Conservation (phyloP, 768 basidiomycete species). For the Lepiota subincarnata region DNA sequence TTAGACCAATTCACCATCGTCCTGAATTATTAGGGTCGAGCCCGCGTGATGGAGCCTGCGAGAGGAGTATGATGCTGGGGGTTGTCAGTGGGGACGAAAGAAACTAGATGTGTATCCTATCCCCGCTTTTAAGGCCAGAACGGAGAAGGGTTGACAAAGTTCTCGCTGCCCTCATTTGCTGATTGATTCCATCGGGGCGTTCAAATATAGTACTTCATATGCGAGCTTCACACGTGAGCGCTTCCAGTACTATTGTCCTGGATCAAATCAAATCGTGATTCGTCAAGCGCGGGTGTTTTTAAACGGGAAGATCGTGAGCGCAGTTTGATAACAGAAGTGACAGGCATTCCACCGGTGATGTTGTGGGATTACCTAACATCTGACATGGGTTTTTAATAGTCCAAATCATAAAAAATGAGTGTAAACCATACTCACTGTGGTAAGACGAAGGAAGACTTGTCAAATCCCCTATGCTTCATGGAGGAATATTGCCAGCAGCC, state of each 20-base stretch:
- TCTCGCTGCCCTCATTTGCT: neutral
- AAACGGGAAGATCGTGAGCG: neutral
- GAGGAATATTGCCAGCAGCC: neutral
- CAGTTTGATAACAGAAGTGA: neutral
- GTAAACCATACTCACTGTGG: neutral
- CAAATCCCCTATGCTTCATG: neutral
- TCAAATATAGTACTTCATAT: neutral
- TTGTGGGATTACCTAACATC: constrained; percentile 1
- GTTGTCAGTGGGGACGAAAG: constrained; percentile 4
- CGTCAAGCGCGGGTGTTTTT: neutral
- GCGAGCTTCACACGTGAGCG: neutral
- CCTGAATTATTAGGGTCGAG: constrained; percentile 10
- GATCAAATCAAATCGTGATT: constrained; percentile 1
- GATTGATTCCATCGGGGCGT: neutral
- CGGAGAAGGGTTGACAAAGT: constrained; percentile 3
- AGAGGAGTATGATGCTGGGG: neutral
- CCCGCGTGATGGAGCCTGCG: neutral
- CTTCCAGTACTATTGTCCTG: neutral
- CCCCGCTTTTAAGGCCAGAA: constrained; percentile 7
- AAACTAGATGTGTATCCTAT: neutral
- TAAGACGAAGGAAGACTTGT: neutral
- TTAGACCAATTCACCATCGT: constrained; percentile 52
- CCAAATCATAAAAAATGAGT: constrained; percentile 1
- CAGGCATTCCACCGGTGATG: neutral
- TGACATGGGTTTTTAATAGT: neutral